Evolutionary conservation across 2,329 filamentous ascomycete species (phyloP), one percentile per base, ranked within the genome.

Genomic region (Fusarium succisae): DNA sequence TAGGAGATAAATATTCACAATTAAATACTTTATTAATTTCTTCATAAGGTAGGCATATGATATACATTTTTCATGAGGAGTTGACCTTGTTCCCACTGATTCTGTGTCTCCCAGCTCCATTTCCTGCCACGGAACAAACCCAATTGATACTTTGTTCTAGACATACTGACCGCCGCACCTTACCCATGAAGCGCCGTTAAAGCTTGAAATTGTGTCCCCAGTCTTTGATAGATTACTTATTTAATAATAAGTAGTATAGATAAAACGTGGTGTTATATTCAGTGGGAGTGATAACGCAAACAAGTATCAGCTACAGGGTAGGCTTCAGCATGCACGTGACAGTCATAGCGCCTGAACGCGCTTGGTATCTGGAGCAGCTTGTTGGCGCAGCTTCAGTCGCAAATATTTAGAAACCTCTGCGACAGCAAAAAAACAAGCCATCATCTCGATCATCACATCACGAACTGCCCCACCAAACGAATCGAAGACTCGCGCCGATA

Each of bases 381-480:
- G 70, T 77, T 75, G 74, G 74, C 76, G 76, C 65, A 73, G 76
- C 80, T 78, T 67, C 66, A 61, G 76, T 80, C 79, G 81, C 78
- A 82, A 82, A 82, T 78, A 75, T 82, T 81, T 81, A 68, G 74
- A 72, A 77, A 63, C 74, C 73, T 60, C 67, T 66, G 68, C 75
- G 64, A 72, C 63, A 55, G 4, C 48, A 67, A 76, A 80, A 68
- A 53, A 65, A 22, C 45, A 57, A 56, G 63, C 45, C 57, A 57
- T 63, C 53, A 56, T 69, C 57, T 56, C 38, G 64, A 57, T 63
- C 55, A 63, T 53, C 48, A 54, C 44, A 54, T 47, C 37, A 66
- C 70, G 48, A 71, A 45, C 26, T 43, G 55, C 41, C 28, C 45
- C 53, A 54, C 61, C 53, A 64, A 44, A 57, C 51, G 53, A 45